phyloP scores from a whole-genome alignment of 176 grass and related monocot species.

The Triticum timopheevii region DNA sequence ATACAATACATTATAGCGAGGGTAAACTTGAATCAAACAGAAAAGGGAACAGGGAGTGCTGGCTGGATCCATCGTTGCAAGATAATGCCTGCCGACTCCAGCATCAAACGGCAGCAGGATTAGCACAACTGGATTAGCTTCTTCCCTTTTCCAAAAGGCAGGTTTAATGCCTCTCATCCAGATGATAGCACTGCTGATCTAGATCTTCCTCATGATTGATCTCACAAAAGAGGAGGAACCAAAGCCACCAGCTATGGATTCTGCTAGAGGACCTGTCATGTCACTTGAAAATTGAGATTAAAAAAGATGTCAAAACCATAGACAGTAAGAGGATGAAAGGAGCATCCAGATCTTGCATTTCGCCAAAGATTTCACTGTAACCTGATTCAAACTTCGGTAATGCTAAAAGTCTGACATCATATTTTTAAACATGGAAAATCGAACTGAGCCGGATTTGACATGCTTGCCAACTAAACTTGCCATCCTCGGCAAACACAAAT shows the following conservation, averaged over 20 bases:
- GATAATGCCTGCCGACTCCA: background rate
- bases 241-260: background rate
- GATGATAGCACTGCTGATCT: background rate
- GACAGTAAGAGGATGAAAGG: background rate
- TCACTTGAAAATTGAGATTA: background rate
- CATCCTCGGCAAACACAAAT: too few species aligned
- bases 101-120: too few species aligned
- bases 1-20: too few species aligned
- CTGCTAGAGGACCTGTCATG: background rate
- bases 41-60: background rate
- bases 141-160: too few species aligned
- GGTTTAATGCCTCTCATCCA: background rate
- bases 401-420: too few species aligned
- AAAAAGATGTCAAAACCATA: background rate
- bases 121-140: too few species aligned
- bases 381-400: background rate
- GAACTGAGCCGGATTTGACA: too few species aligned
- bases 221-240: slow-evolving; percentile 9
- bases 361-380: background rate
- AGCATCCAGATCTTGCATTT: background rate
- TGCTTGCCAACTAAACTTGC: too few species aligned
- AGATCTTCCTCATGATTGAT: slow-evolving; percentile 5
- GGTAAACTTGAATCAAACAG: too few species aligned
- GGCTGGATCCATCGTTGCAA: background rate
- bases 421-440: too few species aligned